A percentile compares a stretch with the other conserved stretches of the same genome.
Conservation (phyloP, 495 filamentous ascomycete species). For the Penicillium simplicissimum region DNA sequence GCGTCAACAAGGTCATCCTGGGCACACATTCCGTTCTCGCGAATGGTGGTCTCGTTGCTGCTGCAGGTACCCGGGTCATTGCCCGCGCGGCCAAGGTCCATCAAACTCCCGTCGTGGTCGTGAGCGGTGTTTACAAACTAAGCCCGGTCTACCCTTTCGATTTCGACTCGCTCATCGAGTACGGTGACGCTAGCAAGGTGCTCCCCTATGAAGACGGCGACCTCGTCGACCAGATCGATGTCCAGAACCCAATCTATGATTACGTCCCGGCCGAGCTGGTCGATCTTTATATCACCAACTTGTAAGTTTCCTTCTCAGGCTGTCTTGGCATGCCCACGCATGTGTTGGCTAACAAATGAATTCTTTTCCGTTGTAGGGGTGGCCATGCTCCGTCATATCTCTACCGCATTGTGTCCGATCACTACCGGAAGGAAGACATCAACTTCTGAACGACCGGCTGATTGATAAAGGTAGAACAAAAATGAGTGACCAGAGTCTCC, state of each 20-base stretch:
- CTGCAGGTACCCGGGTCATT: conserved; percentile 74
- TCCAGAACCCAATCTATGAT: conserved; percentile 79
- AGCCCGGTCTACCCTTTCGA: conserved; percentile 85
- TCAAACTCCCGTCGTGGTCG: conserved; percentile 76
- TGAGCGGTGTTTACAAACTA: conserved; percentile 86
- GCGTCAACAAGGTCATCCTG: conserved; percentile 91
- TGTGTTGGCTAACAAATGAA: background rate
- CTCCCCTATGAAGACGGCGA: conserved; percentile 72
- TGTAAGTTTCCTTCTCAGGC: conserved; percentile 58
- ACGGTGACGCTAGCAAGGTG: conserved; percentile 73
- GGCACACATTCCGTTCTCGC: conserved; percentile 82
- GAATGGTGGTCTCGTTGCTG: conserved; percentile 79
- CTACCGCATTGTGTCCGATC: conserved; percentile 77
- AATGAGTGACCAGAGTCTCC: background rate
- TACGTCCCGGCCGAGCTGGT: conserved; percentile 80
- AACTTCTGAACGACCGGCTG: conserved; percentile 48
- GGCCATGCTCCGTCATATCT: conserved; percentile 80
- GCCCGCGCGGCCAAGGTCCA: conserved; percentile 80
- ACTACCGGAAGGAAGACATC: conserved; percentile 82
- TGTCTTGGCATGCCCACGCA: background rate
- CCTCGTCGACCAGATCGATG: conserved; percentile 71
- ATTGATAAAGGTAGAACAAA: background rate
- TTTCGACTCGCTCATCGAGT: conserved; percentile 73
- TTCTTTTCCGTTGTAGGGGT: conserved; percentile 51
- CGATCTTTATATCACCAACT: conserved; percentile 88